Evolutionary conservation across 2,329 filamentous ascomycete species (phyloP), one percentile per base, ranked within the genome.

Genomic region (Ophiosphaerella korrae): DNA sequence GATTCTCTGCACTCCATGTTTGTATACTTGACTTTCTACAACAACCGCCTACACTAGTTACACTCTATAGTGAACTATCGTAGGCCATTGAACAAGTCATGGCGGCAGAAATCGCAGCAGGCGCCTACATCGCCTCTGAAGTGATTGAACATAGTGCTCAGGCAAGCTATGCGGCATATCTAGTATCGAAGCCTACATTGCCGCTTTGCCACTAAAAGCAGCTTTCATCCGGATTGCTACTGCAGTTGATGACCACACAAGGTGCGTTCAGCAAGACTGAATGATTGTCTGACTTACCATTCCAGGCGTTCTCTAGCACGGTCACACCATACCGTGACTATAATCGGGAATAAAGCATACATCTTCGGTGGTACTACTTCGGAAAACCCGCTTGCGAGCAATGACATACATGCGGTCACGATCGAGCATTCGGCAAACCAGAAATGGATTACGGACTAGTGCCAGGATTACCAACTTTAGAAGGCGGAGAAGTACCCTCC

Each of bases 311-410:
- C 62, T 29, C 42, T 74, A 38, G 65, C 61, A 14, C 58, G 71
- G 5, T 69, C 66, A n/a, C 70, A 74, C 42, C 75, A 78, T 49
- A 74, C 71, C 5, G 45, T 78, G 18, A 76, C 71, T 1, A 63
- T 76, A 1, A 60, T 78, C 29, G 58, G 66, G 34, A 72, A 76
- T 57, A 77, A 75, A 54, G 75, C 76, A 5, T 78, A 76, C 55
- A 71, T 79, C 21, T 78, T 78, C 48, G 77, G 77, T 33, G 77
- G 77, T 40, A 65, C 71, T 32, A 74, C 70, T 21, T 54, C 65
- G 1, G 60, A 65, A 6, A 67, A 67, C n/a, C 60, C 67, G 23
- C 51, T 77, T 12, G 74, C 75, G 3, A 73, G 70, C 47, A 78
- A 73, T 42, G 76, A 79, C 12, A 66, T 78, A 1, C 77, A 78